Base-by-base conservation (phyloP, 768 basidiomycete species). In the Tulasnella sp. region DNA sequence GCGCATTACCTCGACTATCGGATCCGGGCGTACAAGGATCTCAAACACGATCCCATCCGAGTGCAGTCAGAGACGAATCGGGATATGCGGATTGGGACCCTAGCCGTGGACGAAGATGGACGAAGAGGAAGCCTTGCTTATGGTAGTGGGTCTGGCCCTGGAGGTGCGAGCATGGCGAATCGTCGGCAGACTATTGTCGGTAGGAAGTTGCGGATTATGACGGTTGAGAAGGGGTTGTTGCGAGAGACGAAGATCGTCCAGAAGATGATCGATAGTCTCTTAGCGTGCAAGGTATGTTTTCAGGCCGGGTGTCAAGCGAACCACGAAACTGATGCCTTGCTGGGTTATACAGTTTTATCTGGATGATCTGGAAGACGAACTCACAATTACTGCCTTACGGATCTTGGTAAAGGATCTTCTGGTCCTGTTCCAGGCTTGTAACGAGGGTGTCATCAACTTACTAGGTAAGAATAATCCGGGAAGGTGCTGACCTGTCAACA, bases 341-440 rank as follows among this genome's bases (percentile, higher is more conserved):
- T 32, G 29, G 27, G n/a, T 34, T 48, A 21, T 42, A 23, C 61
- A 96, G 89, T 96, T 98, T 72, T 99, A 95, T 69, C 73, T 92
- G 43, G 95, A 97, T 65, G 84, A 96, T 67, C 74, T 97, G 15
- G 86, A 94, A 65, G 94, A 98, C 68, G 89, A 95, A 67, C 78
- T 98, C 42, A 89, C 85, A 0, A 85, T 88, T 52, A 82, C 85
- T 2, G 90, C 95, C 2, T 76, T 97, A 53, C 79, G 89, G 44
- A 90, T 99, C 86, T 78, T 97, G 27, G 88, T 96, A 65, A 98
- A 97, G 69, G 96, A 99, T 69, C 80, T 98, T 2, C 79, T 98
- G 54, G 88, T 97, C 56, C 76, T 98, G 17, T 97, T 97, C 69
- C 93, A 96, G 69, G 92, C 92, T 1, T 86, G 91, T 43, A 99